Evolutionary conservation across 2,329 filamentous ascomycete species (phyloP).

Genomic region (Penicillium sp.): DNA sequence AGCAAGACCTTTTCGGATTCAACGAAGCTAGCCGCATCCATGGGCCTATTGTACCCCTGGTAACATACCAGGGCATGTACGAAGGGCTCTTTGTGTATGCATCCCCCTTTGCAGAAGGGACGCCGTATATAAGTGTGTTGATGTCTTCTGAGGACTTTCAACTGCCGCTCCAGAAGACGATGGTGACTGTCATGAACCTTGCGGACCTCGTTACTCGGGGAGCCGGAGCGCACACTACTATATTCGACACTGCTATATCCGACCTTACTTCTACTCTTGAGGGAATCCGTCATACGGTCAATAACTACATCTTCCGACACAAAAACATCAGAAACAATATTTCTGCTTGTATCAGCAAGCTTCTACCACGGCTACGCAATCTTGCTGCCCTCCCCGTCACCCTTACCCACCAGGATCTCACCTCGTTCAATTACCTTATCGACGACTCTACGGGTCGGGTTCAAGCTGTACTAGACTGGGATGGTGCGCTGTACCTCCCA

Average conservation of each 20-base stretch:
- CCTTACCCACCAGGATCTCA: slow-evolving; percentile 10
- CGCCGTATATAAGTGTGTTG: slow-evolving; percentile 16
- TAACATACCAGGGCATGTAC: slow-evolving; percentile 16
- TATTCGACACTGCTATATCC: slow-evolving; percentile 7
- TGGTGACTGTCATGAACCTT: slow-evolving; percentile 11
- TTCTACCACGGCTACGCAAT: slow-evolving; percentile 6
- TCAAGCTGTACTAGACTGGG: slow-evolving; percentile 12
- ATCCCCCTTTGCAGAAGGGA: slow-evolving; percentile 15
- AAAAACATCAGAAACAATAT: slow-evolving; percentile 7
- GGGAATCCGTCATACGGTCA: slow-evolving; percentile 5
- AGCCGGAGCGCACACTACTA: slow-evolving; percentile 11
- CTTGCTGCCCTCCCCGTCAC: slow-evolving; percentile 9
- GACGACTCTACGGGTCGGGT: slow-evolving; percentile 8
- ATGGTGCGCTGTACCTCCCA: slow-evolving; percentile 10
- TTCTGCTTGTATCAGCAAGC: slow-evolving; percentile 11
- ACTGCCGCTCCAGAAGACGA: slow-evolving; percentile 13
- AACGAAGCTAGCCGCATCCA: slow-evolving; percentile 10
- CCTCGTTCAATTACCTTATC: slow-evolving; percentile 16
- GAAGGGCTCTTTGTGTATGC: slow-evolving; percentile 14
- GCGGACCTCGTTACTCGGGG: slow-evolving; percentile 14
- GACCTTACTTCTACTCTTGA: slow-evolving; percentile 9
- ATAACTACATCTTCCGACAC: slow-evolving; percentile 11
- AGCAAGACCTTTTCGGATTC: slow-evolving; percentile 13
- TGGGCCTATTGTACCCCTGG: slow-evolving; percentile 13
- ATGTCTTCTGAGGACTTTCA: slow-evolving; percentile 13